Base-by-base conservation (phyloP, 139 green algal species). In the Marvania coccoides region DNA sequence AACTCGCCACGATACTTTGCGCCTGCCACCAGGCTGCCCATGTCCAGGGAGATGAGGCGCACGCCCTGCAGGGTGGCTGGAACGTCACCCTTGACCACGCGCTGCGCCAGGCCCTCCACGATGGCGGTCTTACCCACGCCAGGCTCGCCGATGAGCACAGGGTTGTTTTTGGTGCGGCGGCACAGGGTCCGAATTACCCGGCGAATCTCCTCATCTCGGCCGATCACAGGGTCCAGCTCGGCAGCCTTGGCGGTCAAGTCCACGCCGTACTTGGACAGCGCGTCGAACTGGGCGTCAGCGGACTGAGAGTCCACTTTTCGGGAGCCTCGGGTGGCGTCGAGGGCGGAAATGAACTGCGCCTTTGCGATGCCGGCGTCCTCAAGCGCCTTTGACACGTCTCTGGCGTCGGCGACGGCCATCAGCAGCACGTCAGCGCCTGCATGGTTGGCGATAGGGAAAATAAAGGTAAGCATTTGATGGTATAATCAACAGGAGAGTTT, bases 111-210 rank as follows among this genome's bases (percentile, higher is more conserved):
- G 6, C 93, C 90, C 78, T 96, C 90, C 29, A 83, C 82, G 37
- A 94, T 92, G 5, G 89, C 89, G 6, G 89, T 95, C 65, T 85
- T 81, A 39, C 84, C 84, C 47, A 84, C 72, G 39, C 86, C 90
- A n/a, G 90, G 90, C 70, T 95, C 87, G 5, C 90, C 92, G 34
- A 98, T 91, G 36, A 99, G 82, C 53, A 98, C 88, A 0, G 93
- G 93, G 77, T 99, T 99, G 88, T 98, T 98, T 83, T 99, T 99
- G 58, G 85, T 95, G 57, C 89, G 80, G n/a, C 91, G 78, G 64
- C 81, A 94, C 34, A 98, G 79, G 64, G 97, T 85, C 29, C 90
- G 79, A 19, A 97, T 83, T 39, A 83, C 75, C n/a, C 91, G 74
- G 12, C 91, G 78, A 61, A 97, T 97, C 65, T 92, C 84, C 53